phyloP scores from a whole-genome alignment of 257 asterid genomes.

The Nicotiana attenuata region DNA sequence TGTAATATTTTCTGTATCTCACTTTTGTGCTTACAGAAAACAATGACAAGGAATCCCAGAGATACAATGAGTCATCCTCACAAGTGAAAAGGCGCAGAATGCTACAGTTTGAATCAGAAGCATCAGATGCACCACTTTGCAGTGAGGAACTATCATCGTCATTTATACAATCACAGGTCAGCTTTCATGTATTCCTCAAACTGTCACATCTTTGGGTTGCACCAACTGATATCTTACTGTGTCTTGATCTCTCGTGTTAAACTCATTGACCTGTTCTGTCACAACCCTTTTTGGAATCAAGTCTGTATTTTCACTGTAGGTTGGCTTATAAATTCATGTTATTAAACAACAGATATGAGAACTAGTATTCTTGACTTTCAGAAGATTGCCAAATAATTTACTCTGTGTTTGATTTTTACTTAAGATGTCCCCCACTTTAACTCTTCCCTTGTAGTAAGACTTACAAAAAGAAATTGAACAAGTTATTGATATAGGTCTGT shows the following conservation, averaged over 20 bases:
- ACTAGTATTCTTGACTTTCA: neutral
- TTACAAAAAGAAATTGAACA: neutral
- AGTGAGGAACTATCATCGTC: constrained; percentile 37
- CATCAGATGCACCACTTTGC: constrained; percentile 37
- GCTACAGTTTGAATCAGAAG: constrained; percentile 75
- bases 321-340: neutral
- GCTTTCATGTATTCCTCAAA: neutral
- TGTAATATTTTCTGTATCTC: neutral
- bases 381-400: neutral
- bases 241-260: neutral
- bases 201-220: neutral
- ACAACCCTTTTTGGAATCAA: neutral
- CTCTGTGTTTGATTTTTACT: neutral
- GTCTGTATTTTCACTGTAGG: neutral
- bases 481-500: neutral
- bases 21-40: constrained; percentile 38
- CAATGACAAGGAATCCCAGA: constrained; percentile 39
- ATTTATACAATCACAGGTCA: constrained; percentile 66
- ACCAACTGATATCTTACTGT: neutral
- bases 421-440: neutral
- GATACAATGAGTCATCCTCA: constrained; percentile 39
- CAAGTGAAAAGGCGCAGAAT: constrained; percentile 80
- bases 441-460: neutral
- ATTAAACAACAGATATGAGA: neutral
- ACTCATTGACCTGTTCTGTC: neutral